Base-by-base conservation (phyloP, 768 basidiomycete species). In the Pleurotus pulmonarius region DNA sequence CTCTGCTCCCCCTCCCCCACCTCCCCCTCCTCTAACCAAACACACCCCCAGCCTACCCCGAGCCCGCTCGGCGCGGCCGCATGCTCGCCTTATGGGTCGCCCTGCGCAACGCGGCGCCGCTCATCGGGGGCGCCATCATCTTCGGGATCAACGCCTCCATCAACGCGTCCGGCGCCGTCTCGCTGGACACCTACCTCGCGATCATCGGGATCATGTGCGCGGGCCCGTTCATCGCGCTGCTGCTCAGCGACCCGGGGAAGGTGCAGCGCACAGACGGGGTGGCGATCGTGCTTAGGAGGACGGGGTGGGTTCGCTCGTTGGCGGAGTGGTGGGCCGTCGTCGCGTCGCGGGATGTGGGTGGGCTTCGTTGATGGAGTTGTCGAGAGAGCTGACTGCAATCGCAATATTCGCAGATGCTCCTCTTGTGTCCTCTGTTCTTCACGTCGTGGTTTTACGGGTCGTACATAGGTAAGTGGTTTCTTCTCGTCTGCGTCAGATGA, bases 191-290 rank as follows among this genome's bases (percentile, higher is more conserved):
- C 1, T 71, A 70, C 55, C 54, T 71, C 12, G 67, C 63, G n/a
- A 70, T 71, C 54, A 71, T 71, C 49, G 70, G 70, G 2, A 70
- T 71, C 37, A 70, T 71, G 70, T 71, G 70, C 55, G 69, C 68
- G 13, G 70, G 70, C 9, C 70, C 70, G 4, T 71, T 71, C 57
- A 66, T 70, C 38, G 54, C 68, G 2, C 57, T 69, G 9, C 61
- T 69, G 3, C 61, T 70, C 12, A 68, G 67, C 22, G 56, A 60
- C 25, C 69, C 69, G 12, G 61, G 65, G 34, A 66, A 69, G 34
- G 69, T 70, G 7, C 69, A 69, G 53, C 63, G 69, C 15, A 67
- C 59, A 41, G 69, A 69, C 56, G 69, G 69, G 26, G 66, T 67
- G 15, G 66, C 64, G 44, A 70, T 70, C 34, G 58, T 47, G 12